Evolutionary conservation across 1,284 basidiomycete genomes (phyloP).

Genomic region (Xanthoconium separans): DNA sequence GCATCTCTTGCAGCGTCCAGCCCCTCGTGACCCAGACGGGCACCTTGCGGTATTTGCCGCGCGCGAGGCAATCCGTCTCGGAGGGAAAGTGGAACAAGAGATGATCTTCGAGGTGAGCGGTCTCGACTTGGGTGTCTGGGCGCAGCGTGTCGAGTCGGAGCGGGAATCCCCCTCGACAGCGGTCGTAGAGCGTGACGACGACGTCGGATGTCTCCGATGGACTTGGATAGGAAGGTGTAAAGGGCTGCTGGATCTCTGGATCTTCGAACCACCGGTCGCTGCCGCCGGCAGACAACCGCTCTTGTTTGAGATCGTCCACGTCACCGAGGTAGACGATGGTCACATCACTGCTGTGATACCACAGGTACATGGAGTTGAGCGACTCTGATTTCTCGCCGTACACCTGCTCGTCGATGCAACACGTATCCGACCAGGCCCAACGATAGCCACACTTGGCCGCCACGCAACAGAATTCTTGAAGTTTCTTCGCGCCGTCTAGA

Average conservation of each 20-base stretch:
- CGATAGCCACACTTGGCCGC: constrained; percentile 5
- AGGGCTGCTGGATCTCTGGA: constrained; percentile 16
- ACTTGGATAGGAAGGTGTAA: background rate
- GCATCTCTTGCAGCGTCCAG: constrained; percentile 30
- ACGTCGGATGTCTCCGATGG: background rate
- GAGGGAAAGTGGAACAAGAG: constrained; percentile 7
- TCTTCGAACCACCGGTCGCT: constrained; percentile 20
- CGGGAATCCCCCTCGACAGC: background rate
- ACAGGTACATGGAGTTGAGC: constrained; percentile 5
- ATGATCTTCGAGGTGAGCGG: background rate
- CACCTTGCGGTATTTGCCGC: constrained; percentile 2
- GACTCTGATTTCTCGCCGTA: constrained; percentile 6
- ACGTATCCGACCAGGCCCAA: constrained; percentile 6
- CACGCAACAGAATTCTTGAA: constrained; percentile 5
- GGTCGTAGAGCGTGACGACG: constrained; percentile 4
- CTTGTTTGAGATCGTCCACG: constrained; percentile 13
- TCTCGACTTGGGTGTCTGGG: constrained; percentile 19
- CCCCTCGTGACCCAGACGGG: constrained; percentile 26
- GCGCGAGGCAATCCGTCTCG: background rate
- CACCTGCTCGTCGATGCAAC: constrained; percentile 1
- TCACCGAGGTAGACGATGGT: constrained; percentile 29
- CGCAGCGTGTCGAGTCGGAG: constrained; percentile 10
- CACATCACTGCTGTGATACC: constrained; percentile 16
- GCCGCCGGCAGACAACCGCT: background rate
- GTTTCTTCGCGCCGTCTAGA: background rate